phyloP scores from a whole-genome alignment of 257 asterid species.

The Lycium ferocissimum region DNA sequence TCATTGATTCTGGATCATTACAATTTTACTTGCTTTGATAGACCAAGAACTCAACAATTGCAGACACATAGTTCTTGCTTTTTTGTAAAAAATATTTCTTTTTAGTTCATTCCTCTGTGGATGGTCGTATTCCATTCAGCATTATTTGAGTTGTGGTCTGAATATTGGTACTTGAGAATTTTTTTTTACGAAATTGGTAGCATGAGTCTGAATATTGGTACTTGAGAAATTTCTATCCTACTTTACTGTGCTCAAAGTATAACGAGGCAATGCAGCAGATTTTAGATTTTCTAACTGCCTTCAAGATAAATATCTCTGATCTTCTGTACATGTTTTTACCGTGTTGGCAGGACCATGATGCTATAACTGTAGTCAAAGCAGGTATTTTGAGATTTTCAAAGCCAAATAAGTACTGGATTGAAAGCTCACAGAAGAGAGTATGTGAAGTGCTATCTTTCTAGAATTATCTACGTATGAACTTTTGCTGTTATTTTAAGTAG shows the following conservation, averaged over 20 bases:
- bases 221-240: background rate
- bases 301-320: background rate
- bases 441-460: slow-evolving; percentile 40
- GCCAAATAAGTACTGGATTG: slow-evolving; percentile 95
- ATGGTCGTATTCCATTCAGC: background rate
- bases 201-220: background rate
- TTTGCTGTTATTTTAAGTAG: background rate
- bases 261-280: background rate
- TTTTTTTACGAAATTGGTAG: background rate
- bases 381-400: slow-evolving; percentile 76
- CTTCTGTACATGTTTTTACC: background rate
- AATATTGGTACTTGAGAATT: background rate
- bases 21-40: background rate
- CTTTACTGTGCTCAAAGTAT: background rate
- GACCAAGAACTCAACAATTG: slow-evolving; percentile 4
- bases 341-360: slow-evolving; percentile 69
- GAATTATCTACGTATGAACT: slow-evolving; percentile 3
- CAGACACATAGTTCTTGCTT: background rate
- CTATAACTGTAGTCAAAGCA: slow-evolving; percentile 71
- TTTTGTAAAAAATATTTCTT: background rate
- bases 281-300: background rate
- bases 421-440: slow-evolving; percentile 90
- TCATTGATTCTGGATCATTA: background rate
- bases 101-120: background rate
- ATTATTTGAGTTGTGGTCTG: background rate